Base-by-base conservation (phyloP, 352 stramenopile species). In the Hyaloperonospora brassicae region DNA sequence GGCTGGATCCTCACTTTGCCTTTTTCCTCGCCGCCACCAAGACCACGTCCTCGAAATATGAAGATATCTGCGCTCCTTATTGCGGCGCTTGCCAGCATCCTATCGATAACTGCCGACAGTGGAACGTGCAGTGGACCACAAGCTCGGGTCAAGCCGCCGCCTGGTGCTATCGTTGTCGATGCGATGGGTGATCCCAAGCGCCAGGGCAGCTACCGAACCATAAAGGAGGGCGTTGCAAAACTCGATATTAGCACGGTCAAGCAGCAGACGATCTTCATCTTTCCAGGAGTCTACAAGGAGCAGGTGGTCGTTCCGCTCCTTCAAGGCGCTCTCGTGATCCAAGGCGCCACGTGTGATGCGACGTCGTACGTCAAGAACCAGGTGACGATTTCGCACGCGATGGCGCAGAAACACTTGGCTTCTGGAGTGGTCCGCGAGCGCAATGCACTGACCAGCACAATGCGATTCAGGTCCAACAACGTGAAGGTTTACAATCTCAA, bases 151-250 rank as follows among this genome's bases (percentile, higher is more conserved):
- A 1, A 43, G 24, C 55, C 55, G 9, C 47, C 40, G 9, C 11
- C 12, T 2, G 55, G 55, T 47, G 55, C 47, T 11, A 56, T 56
- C 31, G 47, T 61, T n/a, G 55, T 61, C 13, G 55, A 61, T 31
- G 41, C 23, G 0, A 47, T 22, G 5, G 55, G 55, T 5, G 11
- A 27, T 2, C 47, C 50, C 23, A 47, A 11, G 10, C 3, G 10
- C 36, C 2, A 12, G 12, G 24, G 21, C 8, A 61, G 46, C 21
- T 56, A 42, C 31, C 47, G 9, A 10, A 61, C 34, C 14, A 47
- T 55, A 1, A 38, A 25, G 6, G 47, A 61, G 2, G 55, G 40
- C 1, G 45, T 61, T 11, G 47, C 23, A 5, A 42, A 61, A 12
- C 24, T 61, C 8, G 30, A 22, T 23, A 1, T 35, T 13, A 24